Percentiles rank a stretch among this genome's conserved stretches.
These are phyloP conservation scores for Barnettozyma wickerhamii DNA, from an alignment of 805 yeast species.

Conservation along the genomic window DNA sequence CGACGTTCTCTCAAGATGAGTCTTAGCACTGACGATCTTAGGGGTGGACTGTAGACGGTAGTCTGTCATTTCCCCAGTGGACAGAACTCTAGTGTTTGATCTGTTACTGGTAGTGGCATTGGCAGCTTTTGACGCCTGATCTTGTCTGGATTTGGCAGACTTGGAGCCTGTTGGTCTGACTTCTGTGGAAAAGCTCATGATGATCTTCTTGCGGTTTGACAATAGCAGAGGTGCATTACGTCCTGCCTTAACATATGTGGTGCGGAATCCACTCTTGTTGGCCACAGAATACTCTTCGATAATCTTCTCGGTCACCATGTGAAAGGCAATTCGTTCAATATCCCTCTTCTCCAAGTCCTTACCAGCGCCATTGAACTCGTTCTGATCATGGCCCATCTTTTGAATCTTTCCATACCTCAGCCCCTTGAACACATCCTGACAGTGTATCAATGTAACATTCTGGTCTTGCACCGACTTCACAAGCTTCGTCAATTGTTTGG, in stretches of 20 bases:
- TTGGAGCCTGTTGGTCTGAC: too few relatives aligned
- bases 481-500: conserved; percentile 54
- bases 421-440: conserved; percentile 82
- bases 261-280: conserved; percentile 75
- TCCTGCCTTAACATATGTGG: conserved; percentile 69
- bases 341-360: conserved; percentile 58
- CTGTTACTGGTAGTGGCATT: conserved; percentile 6
- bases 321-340: conserved; percentile 79
- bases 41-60: conserved; percentile 24
- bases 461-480: conserved; percentile 51
- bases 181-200: conserved; percentile 42
- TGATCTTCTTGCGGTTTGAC: conserved; percentile 39
- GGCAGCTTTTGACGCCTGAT: neutral
- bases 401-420: conserved; percentile 58
- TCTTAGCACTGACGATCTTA: conserved; percentile 20
- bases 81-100: conserved; percentile 2
- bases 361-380: conserved; percentile 69
- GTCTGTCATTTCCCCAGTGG: conserved; percentile 11
- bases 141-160: conserved; percentile 1
- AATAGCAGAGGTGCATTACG: conserved; percentile 47
- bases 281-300: conserved; percentile 68
- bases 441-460: conserved; percentile 70
- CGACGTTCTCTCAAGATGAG: conserved; percentile 22
- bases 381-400: conserved; percentile 55
- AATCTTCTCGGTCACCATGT: conserved; percentile 60